A percentile compares a stretch with the other conserved stretches of the same genome.
Evolutionary conservation across 306 rosid genomes (phyloP).

Genomic region (Mucuna pruriens): DNA sequence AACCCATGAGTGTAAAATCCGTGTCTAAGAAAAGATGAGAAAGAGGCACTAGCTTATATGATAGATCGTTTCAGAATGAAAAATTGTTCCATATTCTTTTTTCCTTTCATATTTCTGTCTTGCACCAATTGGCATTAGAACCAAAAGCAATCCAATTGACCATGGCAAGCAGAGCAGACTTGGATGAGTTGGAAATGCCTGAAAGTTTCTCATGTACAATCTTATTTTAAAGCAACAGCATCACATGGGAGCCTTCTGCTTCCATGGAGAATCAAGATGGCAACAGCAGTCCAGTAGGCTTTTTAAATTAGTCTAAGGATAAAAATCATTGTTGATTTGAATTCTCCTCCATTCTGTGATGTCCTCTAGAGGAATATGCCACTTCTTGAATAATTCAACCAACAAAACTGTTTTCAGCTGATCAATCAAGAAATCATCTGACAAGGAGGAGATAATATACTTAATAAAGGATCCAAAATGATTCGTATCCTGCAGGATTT

Average conservation of each 20-base stretch:
- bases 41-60: neutral
- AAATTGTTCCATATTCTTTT: neutral
- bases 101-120: neutral
- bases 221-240: neutral
- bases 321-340: neutral
- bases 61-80: neutral
- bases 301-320: neutral
- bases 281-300: neutral
- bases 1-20: neutral
- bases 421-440: conserved; percentile 4
- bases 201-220: neutral
- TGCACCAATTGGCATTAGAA: neutral
- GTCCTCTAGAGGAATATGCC: neutral
- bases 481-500: neutral
- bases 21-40: neutral
- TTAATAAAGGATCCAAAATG: neutral
- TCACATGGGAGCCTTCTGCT: neutral
- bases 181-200: neutral
- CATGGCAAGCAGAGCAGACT: neutral
- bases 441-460: neutral
- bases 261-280: conserved; percentile 7
- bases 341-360: neutral
- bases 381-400: neutral
- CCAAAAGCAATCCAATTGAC: neutral
- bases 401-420: neutral